Evolutionary conservation across 345 rosid species (phyloP).

Genomic region (Viola odorata): DNA sequence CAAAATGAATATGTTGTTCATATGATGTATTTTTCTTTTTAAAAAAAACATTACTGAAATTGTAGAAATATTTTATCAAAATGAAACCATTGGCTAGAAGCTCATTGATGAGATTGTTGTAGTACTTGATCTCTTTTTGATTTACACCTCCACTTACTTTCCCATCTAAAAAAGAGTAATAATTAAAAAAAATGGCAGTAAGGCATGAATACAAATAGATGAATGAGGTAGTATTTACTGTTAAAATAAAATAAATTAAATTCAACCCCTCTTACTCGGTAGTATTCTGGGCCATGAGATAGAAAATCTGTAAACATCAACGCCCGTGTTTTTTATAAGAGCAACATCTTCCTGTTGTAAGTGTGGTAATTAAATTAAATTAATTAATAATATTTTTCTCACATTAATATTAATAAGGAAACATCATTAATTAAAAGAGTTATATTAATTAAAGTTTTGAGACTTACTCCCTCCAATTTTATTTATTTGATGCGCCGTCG

Average conservation of each 20-base stretch:
- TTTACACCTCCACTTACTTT: not conserved
- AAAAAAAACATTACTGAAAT: no score
- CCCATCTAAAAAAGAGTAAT: not conserved
- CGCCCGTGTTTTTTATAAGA: not conserved
- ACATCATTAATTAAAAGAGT: no score
- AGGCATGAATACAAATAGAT: not conserved
- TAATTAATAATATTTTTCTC: no score
- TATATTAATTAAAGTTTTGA: no score
- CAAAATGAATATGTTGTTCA: no score
- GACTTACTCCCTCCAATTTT: no score
- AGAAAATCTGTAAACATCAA: not conserved
- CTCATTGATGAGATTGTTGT: slow-evolving; percentile 1
- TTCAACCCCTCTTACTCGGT: not conserved
- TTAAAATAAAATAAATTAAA: not conserved
- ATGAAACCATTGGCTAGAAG: not conserved
- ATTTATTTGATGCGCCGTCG: no score
- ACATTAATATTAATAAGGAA: no score
- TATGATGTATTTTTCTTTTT: no score
- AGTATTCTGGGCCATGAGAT: not conserved
- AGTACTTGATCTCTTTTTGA: not conserved
- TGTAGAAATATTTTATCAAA: no score
- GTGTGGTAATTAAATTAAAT: no score
- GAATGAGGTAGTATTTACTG: not conserved
- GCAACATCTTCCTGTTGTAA: not conserved
- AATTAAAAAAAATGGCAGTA: not conserved